Conservation (phyloP, 2,329 filamentous ascomycete genomes). For the Exophiala phaeomuriformis region DNA sequence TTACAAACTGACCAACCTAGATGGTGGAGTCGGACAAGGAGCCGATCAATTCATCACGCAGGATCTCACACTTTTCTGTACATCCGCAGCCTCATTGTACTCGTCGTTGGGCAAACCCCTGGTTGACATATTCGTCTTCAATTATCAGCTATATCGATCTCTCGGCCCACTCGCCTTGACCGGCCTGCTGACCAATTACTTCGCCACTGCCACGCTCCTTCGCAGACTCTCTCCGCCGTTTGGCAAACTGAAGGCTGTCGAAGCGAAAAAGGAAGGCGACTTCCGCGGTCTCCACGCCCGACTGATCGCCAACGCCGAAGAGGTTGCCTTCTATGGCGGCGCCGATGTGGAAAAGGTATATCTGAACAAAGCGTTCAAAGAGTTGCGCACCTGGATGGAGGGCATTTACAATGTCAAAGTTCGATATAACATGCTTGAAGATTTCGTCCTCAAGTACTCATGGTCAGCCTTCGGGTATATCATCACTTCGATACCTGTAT, state of each 20-base stretch:
- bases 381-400: slow-evolving; percentile 94
- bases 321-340: slow-evolving; percentile 94
- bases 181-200: slow-evolving; percentile 85
- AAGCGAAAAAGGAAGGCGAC: slow-evolving; percentile 89
- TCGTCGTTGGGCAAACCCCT: slow-evolving; percentile 96
- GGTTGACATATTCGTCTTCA: slow-evolving; percentile 96
- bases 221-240: slow-evolving; percentile 87
- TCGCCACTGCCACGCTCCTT: slow-evolving; percentile 83
- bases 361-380: slow-evolving; percentile 84
- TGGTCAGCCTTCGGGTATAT: slow-evolving; percentile 98
- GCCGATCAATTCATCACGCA: slow-evolving; percentile 98
- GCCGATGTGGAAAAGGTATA: slow-evolving; percentile 92
- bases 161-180: slow-evolving; percentile 80
- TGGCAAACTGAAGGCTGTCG: slow-evolving; percentile 91
- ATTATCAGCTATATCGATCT: slow-evolving; percentile 90
- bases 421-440: slow-evolving; percentile 96
- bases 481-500: slow-evolving; percentile 84
- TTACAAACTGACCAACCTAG: slow-evolving; percentile 87
- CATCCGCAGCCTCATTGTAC: slow-evolving; percentile 83
- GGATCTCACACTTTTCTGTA: slow-evolving; percentile 91
- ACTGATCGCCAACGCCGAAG: slow-evolving; percentile 92
- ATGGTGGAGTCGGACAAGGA: slow-evolving; percentile 84
- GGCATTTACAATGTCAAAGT: slow-evolving; percentile 97
- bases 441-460: slow-evolving; percentile 95
- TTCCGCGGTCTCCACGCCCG: slow-evolving; percentile 87